These are phyloP conservation scores for Spatholobus suberectus DNA, from an alignment of 306 rosid species.

Conservation along the genomic window DNA sequence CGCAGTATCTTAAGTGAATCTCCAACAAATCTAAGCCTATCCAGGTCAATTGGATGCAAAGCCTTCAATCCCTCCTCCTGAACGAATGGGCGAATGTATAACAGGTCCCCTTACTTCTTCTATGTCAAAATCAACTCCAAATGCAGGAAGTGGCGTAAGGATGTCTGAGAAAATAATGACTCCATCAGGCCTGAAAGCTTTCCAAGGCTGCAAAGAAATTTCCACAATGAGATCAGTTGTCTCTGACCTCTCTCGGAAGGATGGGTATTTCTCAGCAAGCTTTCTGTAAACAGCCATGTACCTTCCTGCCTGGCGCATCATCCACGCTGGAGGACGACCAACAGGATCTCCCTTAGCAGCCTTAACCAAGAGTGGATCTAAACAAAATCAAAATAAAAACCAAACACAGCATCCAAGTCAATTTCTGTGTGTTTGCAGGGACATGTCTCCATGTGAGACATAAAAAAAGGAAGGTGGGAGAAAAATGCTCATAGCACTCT, in stretches of 20 bases:
- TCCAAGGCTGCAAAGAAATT: slow-evolving; percentile 99
- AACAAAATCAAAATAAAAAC: slow-evolving; percentile 6
- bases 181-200: slow-evolving; percentile 96
- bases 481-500: slow-evolving; percentile 6
- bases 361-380: slow-evolving; percentile 93
- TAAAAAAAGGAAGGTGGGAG: not conserved
- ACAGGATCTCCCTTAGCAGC: slow-evolving; percentile 95
- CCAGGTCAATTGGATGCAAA: slow-evolving; percentile 86
- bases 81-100: slow-evolving; percentile 82
- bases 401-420: slow-evolving; percentile 27
- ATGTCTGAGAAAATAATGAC: slow-evolving; percentile 96
- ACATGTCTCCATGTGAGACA: not conserved
- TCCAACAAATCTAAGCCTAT: slow-evolving; percentile 79
- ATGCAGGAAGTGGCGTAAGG: slow-evolving; percentile 96
- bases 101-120: slow-evolving; percentile 95
- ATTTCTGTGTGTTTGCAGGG: slow-evolving; percentile 13
- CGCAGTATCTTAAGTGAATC: slow-evolving; percentile 82
- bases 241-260: slow-evolving; percentile 98
- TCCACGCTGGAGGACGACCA: slow-evolving; percentile 98
- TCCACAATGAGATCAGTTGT: slow-evolving; percentile 98
- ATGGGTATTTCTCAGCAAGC: slow-evolving; percentile 96
- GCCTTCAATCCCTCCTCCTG: slow-evolving; percentile 81
- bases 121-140: slow-evolving; percentile 91
- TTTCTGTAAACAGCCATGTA: slow-evolving; percentile 95
- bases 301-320: slow-evolving; percentile 99